A percentile compares a stretch with the other conserved stretches of the same genome.
Evolutionary conservation across 2,329 filamentous ascomycete genomes (phyloP).

Genomic region (Claviceps maximensis): DNA sequence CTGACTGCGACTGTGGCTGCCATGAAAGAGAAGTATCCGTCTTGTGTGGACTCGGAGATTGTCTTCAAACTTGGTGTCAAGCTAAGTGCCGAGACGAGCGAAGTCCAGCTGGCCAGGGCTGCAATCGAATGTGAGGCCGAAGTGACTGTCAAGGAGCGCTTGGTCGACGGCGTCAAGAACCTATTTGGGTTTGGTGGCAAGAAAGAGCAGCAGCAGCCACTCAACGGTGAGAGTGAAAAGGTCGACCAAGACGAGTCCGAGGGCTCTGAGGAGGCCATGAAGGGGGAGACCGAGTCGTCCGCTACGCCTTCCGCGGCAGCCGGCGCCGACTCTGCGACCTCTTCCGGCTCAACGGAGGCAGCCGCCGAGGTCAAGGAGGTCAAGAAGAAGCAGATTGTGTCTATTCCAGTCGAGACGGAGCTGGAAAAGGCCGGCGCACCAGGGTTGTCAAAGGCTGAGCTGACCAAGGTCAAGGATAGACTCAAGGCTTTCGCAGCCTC

Average conservation of each 20-base stretch:
- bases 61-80: conserved; percentile 67
- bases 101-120: conserved; percentile 66
- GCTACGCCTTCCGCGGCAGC: conserved; percentile 4
- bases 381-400: conserved; percentile 46
- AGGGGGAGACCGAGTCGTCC: conserved; percentile 25
- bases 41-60: conserved; percentile 64
- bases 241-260: conserved; percentile 21
- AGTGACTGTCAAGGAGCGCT: conserved; percentile 55
- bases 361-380: conserved; percentile 33
- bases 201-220: conserved; percentile 69
- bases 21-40: conserved; percentile 60
- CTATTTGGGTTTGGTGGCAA: conserved; percentile 82
- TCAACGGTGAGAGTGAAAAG: conserved; percentile 52
- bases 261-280: conserved; percentile 25
- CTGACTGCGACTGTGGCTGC: conserved; percentile 70
- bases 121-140: conserved; percentile 77
- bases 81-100: conserved; percentile 58
- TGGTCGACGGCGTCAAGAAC: conserved; percentile 92
- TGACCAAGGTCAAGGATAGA: conserved; percentile 48
- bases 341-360: conserved; percentile 26
- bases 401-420: conserved; percentile 37
- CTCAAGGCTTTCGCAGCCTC: conserved; percentile 77
- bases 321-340: conserved; percentile 13
- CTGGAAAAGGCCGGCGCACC: conserved; percentile 38
- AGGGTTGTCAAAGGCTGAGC: conserved; percentile 33